Evolutionary conservation across 2,329 filamentous ascomycete species (phyloP).

Genomic region (Talaromyces marneffei): DNA sequence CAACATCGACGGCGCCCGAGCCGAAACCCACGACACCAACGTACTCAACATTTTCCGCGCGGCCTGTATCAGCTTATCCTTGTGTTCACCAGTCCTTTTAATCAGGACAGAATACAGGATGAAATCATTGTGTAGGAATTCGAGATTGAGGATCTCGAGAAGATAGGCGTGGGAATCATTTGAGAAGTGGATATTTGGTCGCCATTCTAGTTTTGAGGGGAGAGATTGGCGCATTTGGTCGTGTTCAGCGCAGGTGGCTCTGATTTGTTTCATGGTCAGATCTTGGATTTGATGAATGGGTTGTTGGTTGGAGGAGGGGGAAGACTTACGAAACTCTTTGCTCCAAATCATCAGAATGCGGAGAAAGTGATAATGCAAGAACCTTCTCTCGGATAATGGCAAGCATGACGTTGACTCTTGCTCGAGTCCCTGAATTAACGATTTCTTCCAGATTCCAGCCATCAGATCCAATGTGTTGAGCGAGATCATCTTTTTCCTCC

Average conservation of each 20-base stretch:
- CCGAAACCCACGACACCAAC: not conserved
- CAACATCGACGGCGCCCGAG: not conserved
- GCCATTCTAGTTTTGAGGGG: slow-evolving; percentile 10
- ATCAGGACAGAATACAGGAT: slow-evolving; percentile 19
- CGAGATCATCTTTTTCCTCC: slow-evolving; percentile 8
- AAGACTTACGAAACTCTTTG: slow-evolving; percentile 11
- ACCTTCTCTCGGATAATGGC: slow-evolving; percentile 10
- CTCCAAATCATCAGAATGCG: slow-evolving; percentile 8
- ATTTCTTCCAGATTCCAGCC: slow-evolving; percentile 22
- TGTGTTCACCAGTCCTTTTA: slow-evolving; percentile 13
- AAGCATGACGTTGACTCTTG: slow-evolving; percentile 11
- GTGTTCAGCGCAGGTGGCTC: slow-evolving; percentile 7
- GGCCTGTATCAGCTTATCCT: slow-evolving; percentile 7
- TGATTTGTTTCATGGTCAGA: not conserved
- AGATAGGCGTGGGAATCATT: slow-evolving; percentile 14
- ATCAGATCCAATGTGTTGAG: slow-evolving; percentile 15
- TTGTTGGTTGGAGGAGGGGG: not conserved
- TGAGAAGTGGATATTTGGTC: not conserved
- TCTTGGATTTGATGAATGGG: not conserved
- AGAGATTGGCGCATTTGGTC: slow-evolving; percentile 4
- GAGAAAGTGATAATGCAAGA: slow-evolving; percentile 11
- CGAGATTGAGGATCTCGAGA: slow-evolving; percentile 19
- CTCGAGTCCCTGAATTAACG: slow-evolving; percentile 8
- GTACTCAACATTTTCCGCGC: slow-evolving; percentile 10
- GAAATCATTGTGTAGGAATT: slow-evolving; percentile 20